Conservation (phyloP, 805 yeast species). For the Ogataea salicorniae region DNA sequence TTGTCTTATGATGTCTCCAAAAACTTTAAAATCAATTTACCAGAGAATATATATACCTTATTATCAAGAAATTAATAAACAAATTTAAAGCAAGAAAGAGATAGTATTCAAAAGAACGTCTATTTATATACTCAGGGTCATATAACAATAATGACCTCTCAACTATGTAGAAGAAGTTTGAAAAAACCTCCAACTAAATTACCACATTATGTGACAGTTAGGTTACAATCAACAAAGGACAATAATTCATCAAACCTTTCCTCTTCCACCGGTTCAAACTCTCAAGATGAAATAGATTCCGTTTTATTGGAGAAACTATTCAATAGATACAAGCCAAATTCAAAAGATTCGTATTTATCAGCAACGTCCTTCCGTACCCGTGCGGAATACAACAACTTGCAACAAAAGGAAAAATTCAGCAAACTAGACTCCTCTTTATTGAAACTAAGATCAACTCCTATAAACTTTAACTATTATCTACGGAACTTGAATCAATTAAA, state of each 20-base stretch:
- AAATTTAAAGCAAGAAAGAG: no score
- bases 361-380: slow-evolving; percentile 16
- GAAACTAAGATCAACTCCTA: slow-evolving; percentile 28
- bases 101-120: no score
- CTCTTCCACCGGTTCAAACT: background rate
- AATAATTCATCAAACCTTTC: background rate
- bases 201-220: background rate
- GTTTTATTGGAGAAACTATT: slow-evolving; percentile 27
- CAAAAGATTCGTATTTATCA: slow-evolving; percentile 6
- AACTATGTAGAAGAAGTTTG: no score
- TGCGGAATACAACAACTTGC: slow-evolving; percentile 17
- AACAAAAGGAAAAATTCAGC: slow-evolving; percentile 21
- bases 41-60: no score
- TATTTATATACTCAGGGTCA: no score
- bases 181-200: no score
- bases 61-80: no score
- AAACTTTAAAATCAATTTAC: no score
- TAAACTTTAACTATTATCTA: slow-evolving; percentile 32
- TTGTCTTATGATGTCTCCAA: no score
- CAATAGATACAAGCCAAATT: slow-evolving; percentile 21
- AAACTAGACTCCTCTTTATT: slow-evolving; percentile 25
- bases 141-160: no score
- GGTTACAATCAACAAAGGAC: background rate
- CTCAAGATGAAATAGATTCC: slow-evolving; percentile 22
- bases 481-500: slow-evolving; percentile 28